Conservation (phyloP, 768 basidiomycete genomes). For the Tulasnella sp. region DNA sequence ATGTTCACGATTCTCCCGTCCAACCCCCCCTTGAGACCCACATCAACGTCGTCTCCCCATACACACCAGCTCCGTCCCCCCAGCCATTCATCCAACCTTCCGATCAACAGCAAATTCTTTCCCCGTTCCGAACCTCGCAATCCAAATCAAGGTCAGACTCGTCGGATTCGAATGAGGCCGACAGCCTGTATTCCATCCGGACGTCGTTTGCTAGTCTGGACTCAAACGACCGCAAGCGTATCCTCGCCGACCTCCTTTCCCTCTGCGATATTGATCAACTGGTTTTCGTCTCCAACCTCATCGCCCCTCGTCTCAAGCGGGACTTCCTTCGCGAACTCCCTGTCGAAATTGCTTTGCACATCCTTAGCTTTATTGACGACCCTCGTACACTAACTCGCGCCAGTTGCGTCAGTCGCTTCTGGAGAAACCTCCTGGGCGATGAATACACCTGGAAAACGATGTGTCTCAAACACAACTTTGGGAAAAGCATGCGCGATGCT, state of each 20-base stretch:
- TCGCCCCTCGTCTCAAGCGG: constrained; percentile 18
- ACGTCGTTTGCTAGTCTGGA: not conserved
- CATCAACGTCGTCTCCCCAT: constrained; percentile 9
- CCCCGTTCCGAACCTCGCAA: not conserved
- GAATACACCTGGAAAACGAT: constrained; percentile 72
- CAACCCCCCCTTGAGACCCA: not conserved
- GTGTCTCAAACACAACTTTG: constrained; percentile 46
- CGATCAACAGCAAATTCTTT: not conserved
- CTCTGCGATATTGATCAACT: constrained; percentile 16
- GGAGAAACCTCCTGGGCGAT: constrained; percentile 57
- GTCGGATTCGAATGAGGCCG: not conserved
- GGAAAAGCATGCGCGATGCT: constrained; percentile 13
- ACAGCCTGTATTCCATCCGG: constrained; percentile 10
- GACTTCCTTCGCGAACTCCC: constrained; percentile 41
- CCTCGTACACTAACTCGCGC: constrained; percentile 58
- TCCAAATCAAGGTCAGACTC: not conserved
- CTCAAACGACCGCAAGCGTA: constrained; percentile 10
- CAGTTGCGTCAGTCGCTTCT: constrained; percentile 54
- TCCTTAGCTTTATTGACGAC: constrained; percentile 66
- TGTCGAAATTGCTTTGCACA: constrained; percentile 59
- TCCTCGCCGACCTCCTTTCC: constrained; percentile 17
- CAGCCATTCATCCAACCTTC: constrained; percentile 7
- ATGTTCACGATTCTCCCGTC: not conserved
- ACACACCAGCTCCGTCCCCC: constrained; percentile 15
- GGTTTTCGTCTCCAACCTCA: constrained; percentile 17